Evolutionary conservation across 441 rosid species (phyloP).

Genomic region (Pelargonium cotyledonis): DNA sequence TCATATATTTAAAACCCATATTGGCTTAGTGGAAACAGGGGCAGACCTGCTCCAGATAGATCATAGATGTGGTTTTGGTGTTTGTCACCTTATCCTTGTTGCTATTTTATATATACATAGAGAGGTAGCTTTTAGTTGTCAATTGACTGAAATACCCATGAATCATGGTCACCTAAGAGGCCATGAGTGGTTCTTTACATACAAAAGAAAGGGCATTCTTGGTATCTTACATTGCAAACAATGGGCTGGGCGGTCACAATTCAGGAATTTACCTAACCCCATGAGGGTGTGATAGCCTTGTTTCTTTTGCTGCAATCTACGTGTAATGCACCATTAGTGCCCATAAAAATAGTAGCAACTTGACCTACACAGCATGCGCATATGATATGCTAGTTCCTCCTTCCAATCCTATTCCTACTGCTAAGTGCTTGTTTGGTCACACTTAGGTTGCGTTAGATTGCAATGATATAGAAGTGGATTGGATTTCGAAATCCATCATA

Average conservation of each 20-base stretch:
- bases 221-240: too few relatives aligned
- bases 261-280: too few relatives aligned
- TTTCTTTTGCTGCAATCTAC: not conserved
- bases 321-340: slow-evolving; percentile 1
- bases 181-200: too few relatives aligned
- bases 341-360: not conserved
- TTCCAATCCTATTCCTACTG: too few relatives aligned
- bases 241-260: too few relatives aligned
- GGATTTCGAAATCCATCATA: too few relatives aligned
- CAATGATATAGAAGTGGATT: too few relatives aligned
- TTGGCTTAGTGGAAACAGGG: not conserved
- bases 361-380: slow-evolving; percentile 19
- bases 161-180: not conserved
- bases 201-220: too few relatives aligned
- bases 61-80: not conserved
- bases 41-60: not conserved
- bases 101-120: too few relatives aligned
- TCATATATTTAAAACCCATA: not conserved
- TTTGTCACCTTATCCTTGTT: slow-evolving; percentile 5
- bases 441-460: too few relatives aligned
- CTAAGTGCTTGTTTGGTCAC: too few relatives aligned
- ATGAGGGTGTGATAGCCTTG: not conserved
- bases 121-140: too few relatives aligned
- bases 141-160: not conserved
- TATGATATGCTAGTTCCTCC: not conserved